Percentiles rank a stretch among this genome's conserved stretches.
Conservation (phyloP, 345 rosid genomes). For the Cardiospermum halicacabum region DNA sequence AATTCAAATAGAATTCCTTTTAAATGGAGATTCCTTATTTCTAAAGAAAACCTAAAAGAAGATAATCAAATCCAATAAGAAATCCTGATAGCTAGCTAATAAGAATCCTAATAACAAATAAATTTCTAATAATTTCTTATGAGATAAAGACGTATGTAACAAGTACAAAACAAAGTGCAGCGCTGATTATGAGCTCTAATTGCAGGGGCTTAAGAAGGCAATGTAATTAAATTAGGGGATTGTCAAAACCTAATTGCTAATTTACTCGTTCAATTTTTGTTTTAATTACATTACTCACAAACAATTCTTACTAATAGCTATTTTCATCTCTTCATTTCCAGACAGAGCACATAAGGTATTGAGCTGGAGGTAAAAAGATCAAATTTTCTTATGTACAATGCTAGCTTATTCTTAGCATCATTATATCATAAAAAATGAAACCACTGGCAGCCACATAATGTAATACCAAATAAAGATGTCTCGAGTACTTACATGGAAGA, state of each 20-base stretch:
- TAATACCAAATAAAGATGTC: constrained; percentile 5
- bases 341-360: no score
- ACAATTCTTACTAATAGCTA: neutral
- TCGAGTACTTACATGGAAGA: constrained; percentile 72
- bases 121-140: no score
- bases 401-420: neutral
- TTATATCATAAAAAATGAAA: constrained; percentile 2
- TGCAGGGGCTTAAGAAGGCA: constrained; percentile 4
- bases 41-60: no score
- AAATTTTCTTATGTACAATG: neutral
- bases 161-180: neutral
- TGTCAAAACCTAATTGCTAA: neutral
- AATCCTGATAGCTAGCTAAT: no score
- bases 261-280: neutral
- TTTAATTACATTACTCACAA: neutral
- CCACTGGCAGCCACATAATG: neutral
- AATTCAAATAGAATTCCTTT: no score
- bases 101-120: no score
- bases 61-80: no score
- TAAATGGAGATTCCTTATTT: no score
- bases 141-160: no score
- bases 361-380: neutral
- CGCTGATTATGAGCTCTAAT: neutral
- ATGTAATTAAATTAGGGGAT: neutral
- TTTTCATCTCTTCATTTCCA: no score